Evolutionary conservation across 768 basidiomycete genomes (phyloP).

Genomic region (Tricholoma matsutake): DNA sequence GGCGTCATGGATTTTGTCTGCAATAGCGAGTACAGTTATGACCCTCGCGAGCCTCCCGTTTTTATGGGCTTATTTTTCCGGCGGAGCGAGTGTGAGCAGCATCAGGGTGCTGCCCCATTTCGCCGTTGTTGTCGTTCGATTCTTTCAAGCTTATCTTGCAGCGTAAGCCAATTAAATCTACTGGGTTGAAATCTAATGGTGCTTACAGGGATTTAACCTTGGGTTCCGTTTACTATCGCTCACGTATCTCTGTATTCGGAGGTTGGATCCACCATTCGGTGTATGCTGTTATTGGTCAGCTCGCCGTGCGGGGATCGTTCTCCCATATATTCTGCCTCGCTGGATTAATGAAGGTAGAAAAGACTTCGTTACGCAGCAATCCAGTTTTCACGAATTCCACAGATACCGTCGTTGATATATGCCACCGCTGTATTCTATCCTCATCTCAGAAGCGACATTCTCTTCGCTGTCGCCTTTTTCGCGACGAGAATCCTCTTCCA

Average conservation of each 20-base stretch:
- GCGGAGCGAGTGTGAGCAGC: conserved; percentile 9
- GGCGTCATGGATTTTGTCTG: conserved; percentile 45
- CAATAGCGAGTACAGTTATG: conserved; percentile 9
- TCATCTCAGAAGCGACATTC: conserved; percentile 39
- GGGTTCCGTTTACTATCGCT: conserved; percentile 28
- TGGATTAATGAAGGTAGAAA: not conserved
- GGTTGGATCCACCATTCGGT: conserved; percentile 47
- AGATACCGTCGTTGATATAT: conserved; percentile 55
- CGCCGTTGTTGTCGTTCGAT: conserved; percentile 6
- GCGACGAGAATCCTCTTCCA: conserved; percentile 49
- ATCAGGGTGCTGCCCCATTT: conserved; percentile 6
- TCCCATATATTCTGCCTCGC: not conserved
- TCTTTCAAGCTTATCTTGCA: conserved; percentile 17
- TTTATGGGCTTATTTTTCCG: conserved; percentile 11
- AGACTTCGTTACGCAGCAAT: conserved; percentile 37
- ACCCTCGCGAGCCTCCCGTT: conserved; percentile 11
- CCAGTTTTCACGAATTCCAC: not conserved
- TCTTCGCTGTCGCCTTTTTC: conserved; percentile 51
- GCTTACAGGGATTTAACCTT: conserved; percentile 40
- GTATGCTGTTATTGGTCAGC: conserved; percentile 27
- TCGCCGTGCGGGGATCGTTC: not conserved
- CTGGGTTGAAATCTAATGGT: conserved; percentile 28
- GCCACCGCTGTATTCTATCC: conserved; percentile 44
- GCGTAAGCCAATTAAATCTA: not conserved
- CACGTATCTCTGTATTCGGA: conserved; percentile 39